Evolutionary conservation across 352 stramenopile species (phyloP), one percentile per base, ranked within the genome.

Genomic region (Phytophthora foliorum): DNA sequence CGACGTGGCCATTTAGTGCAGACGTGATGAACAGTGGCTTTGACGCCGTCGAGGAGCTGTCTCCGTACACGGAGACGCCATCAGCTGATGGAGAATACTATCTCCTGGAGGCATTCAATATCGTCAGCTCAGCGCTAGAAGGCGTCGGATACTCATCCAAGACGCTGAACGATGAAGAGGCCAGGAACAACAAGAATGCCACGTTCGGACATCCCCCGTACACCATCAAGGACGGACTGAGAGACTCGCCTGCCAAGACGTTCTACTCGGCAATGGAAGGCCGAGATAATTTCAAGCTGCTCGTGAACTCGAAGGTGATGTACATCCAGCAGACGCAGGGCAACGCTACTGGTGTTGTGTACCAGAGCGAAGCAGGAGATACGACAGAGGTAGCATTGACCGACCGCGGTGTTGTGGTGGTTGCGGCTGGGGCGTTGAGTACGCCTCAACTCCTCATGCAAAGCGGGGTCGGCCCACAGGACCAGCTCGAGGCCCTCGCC

Each of bases 391-490:
- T 72, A 16, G 16, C 62, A 5, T 62, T 89, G n/a, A 75, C 66
- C 14, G 59, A 66, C 7, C 53, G 66, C 7, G 84, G 79, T 5
- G 84, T 87, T 24, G 90, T 97, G 27, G 77, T 97, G 44, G 57
- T 97, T 52, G 78, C 81, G n/a, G 83, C 83, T 3, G 89, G 89
- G 9, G 83, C 91, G 3, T 57, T 93, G 54, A 78, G 71, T 48
- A 93, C 89, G 36, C 90, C 91, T 4, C 86, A 96, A 58, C 59
- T 97, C 5, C 78, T 97, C 17, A 88, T 95, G 63, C 77, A 92
- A 52, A 91, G 74, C 42, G 90, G 86, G 17, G 82, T 97, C 29
- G 91, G 90, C 7, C 82, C 84, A 2, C 42, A 67, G 25, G 63
- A 84, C 3, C 74, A 92, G 54, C 74, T 97, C 19, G 45, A 82